phyloP scores from a whole-genome alignment of 2,329 filamentous ascomycete species.

The Elsinoe ampelina region DNA sequence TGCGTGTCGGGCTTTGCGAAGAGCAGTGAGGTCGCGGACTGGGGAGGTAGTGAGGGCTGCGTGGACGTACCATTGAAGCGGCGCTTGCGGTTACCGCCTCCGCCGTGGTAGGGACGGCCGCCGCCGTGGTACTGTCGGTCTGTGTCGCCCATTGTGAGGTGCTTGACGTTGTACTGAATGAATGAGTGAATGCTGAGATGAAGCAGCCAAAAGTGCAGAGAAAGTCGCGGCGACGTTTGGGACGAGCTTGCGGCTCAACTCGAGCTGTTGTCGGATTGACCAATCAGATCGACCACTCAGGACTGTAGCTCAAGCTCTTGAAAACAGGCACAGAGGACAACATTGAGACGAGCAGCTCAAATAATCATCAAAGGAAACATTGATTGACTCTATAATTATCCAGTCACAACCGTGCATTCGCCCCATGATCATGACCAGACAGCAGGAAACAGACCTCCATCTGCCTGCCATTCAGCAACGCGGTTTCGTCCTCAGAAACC shows the following conservation, averaged over 20 bases:
- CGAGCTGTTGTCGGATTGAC: neutral
- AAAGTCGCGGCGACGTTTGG: conserved; percentile 4
- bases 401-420: conserved; percentile 7
- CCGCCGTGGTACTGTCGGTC: conserved; percentile 21
- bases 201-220: neutral
- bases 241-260: neutral
- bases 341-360: neutral
- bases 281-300: neutral
- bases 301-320: neutral
- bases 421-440: conserved; percentile 7
- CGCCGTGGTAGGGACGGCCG: conserved; percentile 11
- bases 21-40: neutral
- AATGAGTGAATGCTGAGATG: neutral
- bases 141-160: conserved; percentile 26
- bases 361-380: conserved; percentile 6
- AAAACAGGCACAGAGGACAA: neutral
- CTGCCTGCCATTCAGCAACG: neutral
- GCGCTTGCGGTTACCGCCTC: conserved; percentile 60
- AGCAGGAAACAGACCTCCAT: neutral
- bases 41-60: conserved; percentile 4
- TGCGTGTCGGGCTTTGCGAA: neutral
- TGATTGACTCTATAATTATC: conserved; percentile 13
- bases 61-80: conserved; percentile 61
- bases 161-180: neutral
- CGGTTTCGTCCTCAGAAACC: neutral